Percentiles rank a stretch among this genome's conserved stretches.
Conservation (phyloP, 257 asterid species). For the Solanum chmielewskii region DNA sequence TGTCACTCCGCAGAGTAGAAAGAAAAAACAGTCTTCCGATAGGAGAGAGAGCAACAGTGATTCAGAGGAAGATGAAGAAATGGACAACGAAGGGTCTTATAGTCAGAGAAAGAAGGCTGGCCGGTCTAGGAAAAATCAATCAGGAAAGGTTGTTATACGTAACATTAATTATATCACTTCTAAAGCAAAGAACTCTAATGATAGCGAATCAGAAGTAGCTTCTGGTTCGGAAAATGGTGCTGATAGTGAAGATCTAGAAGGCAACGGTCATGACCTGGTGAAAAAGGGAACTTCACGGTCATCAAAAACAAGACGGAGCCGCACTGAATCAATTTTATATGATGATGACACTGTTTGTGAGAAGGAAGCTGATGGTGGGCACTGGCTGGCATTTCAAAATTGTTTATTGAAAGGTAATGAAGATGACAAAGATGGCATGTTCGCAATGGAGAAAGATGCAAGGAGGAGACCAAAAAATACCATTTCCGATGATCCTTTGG, state of each 20-base stretch:
- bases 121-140: constrained; percentile 21
- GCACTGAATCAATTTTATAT: constrained; percentile 14
- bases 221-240: constrained; percentile 27
- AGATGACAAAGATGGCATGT: constrained; percentile 41
- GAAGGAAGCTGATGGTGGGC: constrained; percentile 46
- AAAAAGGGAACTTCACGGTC: constrained; percentile 23
- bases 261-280: constrained; percentile 14
- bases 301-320: constrained; percentile 37
- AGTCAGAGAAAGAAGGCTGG: constrained; percentile 32
- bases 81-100: constrained; percentile 35
- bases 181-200: constrained; percentile 10
- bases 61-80: constrained; percentile 29
- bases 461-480: constrained; percentile 31
- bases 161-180: constrained; percentile 37
- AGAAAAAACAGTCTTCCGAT: constrained; percentile 37
- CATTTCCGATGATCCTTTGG: constrained; percentile 37
- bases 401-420: constrained; percentile 56
- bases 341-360: constrained; percentile 26
- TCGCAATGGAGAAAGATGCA: constrained; percentile 45
- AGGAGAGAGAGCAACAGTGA: constrained; percentile 34
- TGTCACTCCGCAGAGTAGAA: constrained; percentile 28
- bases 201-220: constrained; percentile 14
- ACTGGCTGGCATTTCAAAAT: constrained; percentile 91
- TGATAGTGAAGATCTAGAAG: constrained; percentile 29
- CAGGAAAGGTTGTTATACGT: constrained; percentile 34